Evolutionary conservation across 2,329 filamentous ascomycete genomes (phyloP), one percentile per base, ranked within the genome.

Genomic region (Phyllosticta paracitricarpa): DNA sequence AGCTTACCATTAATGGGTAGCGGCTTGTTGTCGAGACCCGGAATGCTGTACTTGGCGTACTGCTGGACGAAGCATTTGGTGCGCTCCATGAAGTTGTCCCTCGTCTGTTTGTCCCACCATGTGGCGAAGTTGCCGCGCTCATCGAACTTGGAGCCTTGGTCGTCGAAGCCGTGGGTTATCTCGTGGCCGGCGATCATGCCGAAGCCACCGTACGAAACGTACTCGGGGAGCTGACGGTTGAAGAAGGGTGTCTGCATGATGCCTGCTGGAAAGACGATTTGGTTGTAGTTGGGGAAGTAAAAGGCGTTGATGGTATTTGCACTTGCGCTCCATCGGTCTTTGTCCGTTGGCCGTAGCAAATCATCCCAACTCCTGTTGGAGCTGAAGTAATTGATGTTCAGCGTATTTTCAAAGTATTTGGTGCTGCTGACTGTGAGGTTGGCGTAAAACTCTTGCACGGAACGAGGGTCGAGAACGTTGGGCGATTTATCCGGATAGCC

Each of bases 191-290:
- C 40, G 3, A 48, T 3, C 40, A n/a, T n/a, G 40, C 86, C 87
- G 68, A 89, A 86, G 0, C 82, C 83, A n/a, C 86, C 86, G 69
- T 88, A 90, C 9, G 81, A 81, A 48, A 89, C 73, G 66, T 89
- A 89, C 25, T 81, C 74, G 0, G 87, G 87, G 0, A 87, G 78
- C 4, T 80, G 74, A 10, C 82, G 79, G 62, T 86, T 82, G 67
- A 89, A 89, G 1, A 85, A 76, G 0, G 87, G 86, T 2, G 82
- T 81, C 69, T 89, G 86, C 81, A 88, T 84, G 61, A 89, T 87
- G 0, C 84, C 87, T 0, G 85, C 85, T 0, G 84, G 84, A 69
- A 89, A 87, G 3, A 85, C 82, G 54, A 89, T 88, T 67, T 85
- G 82, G 66, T 89, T 89, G n/a, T 81, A 80, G 0, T 80, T 78